phyloP scores from a whole-genome alignment of 2,329 filamentous ascomycete genomes.

The Talaromyces sp. region DNA sequence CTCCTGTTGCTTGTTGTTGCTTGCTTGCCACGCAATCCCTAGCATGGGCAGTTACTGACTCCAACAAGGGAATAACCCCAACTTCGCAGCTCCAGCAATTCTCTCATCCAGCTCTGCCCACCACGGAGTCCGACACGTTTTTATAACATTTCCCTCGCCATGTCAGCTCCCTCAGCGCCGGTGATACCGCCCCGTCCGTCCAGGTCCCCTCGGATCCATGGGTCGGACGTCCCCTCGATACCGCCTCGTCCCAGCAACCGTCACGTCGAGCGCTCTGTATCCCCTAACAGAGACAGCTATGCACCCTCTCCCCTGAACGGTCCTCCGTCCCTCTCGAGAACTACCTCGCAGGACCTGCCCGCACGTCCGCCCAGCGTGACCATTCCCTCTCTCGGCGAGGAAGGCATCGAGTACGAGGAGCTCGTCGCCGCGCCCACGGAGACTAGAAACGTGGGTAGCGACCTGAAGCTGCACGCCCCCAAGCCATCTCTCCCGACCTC shows the following conservation, averaged over 20 bases:
- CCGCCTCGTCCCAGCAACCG: constrained; percentile 69
- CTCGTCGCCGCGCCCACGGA: constrained; percentile 59
- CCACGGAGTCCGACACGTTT: constrained; percentile 9
- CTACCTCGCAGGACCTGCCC: constrained; percentile 31
- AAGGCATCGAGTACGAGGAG: constrained; percentile 81
- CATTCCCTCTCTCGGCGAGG: constrained; percentile 80
- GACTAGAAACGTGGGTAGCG: constrained; percentile 70
- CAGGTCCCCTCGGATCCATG: constrained; percentile 46
- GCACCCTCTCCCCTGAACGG: constrained; percentile 84
- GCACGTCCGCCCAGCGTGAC: constrained; percentile 68
- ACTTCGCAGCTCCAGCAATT: background rate
- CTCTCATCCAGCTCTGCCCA: constrained; percentile 1
- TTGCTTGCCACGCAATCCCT: background rate
- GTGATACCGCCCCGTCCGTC: constrained; percentile 59
- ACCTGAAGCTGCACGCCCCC: constrained; percentile 82
- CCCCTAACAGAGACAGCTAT: constrained; percentile 71
- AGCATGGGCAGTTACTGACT: background rate
- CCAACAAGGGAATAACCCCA: background rate
- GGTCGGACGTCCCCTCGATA: constrained; percentile 44
- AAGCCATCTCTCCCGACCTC: constrained; percentile 76
- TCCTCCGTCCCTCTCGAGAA: constrained; percentile 39
- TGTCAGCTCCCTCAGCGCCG: constrained; percentile 46
- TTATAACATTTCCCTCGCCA: constrained; percentile 18
- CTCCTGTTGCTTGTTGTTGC: background rate
- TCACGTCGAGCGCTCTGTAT: constrained; percentile 66